These are phyloP conservation scores for Tolypocladium nubicola DNA, from an alignment of 2,329 filamentous ascomycete genomes.

Conservation along the genomic window DNA sequence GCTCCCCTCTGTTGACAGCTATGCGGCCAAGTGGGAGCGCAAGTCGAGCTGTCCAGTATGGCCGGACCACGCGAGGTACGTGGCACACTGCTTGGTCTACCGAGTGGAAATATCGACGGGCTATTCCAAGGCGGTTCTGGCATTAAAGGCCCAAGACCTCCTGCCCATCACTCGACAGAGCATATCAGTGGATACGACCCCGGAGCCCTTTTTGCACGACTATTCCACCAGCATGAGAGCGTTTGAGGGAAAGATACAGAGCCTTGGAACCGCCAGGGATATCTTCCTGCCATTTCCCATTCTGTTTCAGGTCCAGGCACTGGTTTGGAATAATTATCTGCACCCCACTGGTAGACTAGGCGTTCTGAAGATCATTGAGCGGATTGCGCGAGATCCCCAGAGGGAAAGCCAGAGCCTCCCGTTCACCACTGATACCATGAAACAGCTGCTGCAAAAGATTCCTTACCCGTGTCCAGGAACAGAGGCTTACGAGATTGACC, in stretches of 20 bases:
- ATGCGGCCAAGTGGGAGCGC: conserved; percentile 14
- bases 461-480: conserved; percentile 42
- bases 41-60: conserved; percentile 14
- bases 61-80: conserved; percentile 19
- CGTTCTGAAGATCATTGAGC: conserved; percentile 33
- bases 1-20: conserved; percentile 2
- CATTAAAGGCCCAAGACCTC: conserved; percentile 11
- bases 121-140: conserved; percentile 8
- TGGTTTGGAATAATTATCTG: conserved; percentile 54
- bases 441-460: conserved; percentile 39
- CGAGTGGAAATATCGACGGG: conserved; percentile 6
- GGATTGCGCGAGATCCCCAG: conserved; percentile 14
- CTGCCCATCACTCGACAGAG: conserved; percentile 13
- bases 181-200: conserved; percentile 7
- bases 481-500: conserved; percentile 29
- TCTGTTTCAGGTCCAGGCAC: conserved; percentile 50
- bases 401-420: conserved; percentile 16
- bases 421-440: conserved; percentile 43
- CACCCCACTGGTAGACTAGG: conserved; percentile 38
- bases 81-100: conserved; percentile 35
- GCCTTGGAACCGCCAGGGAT: conserved; percentile 7
- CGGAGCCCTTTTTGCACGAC: conserved; percentile 6
- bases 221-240: conserved; percentile 13
- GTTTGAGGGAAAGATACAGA: conserved; percentile 21
- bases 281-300: conserved; percentile 36